Evolutionary conservation across 129 eudicot genomes (phyloP).

Genomic region (Saposhnikovia divaricata): DNA sequence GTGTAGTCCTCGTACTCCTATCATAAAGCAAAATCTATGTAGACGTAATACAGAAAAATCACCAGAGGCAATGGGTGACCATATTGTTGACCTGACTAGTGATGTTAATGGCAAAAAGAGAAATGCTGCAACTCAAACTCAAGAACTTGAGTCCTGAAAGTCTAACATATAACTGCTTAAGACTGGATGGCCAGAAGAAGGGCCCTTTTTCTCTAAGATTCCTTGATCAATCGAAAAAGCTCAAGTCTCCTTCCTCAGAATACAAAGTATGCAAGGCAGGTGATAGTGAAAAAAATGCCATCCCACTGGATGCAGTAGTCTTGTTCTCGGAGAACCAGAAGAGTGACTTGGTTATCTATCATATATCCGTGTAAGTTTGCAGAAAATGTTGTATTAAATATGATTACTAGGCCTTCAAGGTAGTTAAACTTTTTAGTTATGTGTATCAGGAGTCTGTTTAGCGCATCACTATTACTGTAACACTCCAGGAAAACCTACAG

Average conservation of each 20-base stretch:
- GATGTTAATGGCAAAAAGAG: slow-evolving; percentile 14
- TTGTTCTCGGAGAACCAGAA: slow-evolving; percentile 22
- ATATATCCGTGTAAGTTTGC: background rate
- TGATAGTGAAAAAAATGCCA: slow-evolving; percentile 40
- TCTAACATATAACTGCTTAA: background rate
- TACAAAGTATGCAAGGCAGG: slow-evolving; percentile 35
- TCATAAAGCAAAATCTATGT: background rate
- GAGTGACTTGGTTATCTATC: background rate
- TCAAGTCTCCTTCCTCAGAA: slow-evolving; percentile 23
- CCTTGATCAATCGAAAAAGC: background rate
- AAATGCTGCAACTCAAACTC: background rate
- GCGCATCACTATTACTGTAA: background rate
- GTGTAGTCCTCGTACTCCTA: background rate
- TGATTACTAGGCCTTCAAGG: background rate
- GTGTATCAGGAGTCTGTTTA: background rate
- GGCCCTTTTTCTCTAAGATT: background rate
- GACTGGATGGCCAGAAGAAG: slow-evolving; percentile 6
- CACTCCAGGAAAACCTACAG: background rate
- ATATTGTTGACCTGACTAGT: slow-evolving; percentile 2
- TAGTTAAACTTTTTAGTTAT: background rate
- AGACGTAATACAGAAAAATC: background rate
- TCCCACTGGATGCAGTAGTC: slow-evolving; percentile 30
- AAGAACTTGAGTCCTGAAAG: background rate
- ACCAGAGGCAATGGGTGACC: background rate
- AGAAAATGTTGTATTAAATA: background rate